phyloP scores from a whole-genome alignment of 129 eudicot species.

The Lonicera japonica region DNA sequence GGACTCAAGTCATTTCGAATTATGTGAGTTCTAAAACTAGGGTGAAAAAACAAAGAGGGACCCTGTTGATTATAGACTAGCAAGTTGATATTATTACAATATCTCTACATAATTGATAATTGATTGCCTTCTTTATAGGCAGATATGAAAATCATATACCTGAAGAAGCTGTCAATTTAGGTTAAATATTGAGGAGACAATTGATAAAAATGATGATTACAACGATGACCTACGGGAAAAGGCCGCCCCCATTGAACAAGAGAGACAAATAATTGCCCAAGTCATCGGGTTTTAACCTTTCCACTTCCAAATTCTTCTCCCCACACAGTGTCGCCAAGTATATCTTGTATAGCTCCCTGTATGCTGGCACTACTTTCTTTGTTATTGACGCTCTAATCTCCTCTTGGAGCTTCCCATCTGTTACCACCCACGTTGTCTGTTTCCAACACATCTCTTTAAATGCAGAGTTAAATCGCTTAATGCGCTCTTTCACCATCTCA shows the following conservation, averaged over 20 bases:
- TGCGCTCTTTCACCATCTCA: background rate
- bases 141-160: background rate
- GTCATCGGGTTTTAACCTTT: slow-evolving; percentile 21
- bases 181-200: background rate
- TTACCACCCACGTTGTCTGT: slow-evolving; percentile 22
- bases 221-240: slow-evolving; percentile 3
- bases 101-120: background rate
- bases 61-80: background rate
- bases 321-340: slow-evolving; percentile 3
- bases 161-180: background rate
- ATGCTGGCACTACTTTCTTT: slow-evolving; percentile 17
- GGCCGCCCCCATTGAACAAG: slow-evolving; percentile 9
- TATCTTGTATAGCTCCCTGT: slow-evolving; percentile 9
- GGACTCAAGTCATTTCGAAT: background rate
- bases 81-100: background rate
- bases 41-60: background rate
- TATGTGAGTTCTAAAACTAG: background rate
- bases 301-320: slow-evolving; percentile 16
- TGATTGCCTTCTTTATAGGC: no score
- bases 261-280: slow-evolving; percentile 23
- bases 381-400: slow-evolving; percentile 21
- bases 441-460: slow-evolving; percentile 13
- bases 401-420: slow-evolving; percentile 19
- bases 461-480: slow-evolving; percentile 12
- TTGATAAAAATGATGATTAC: background rate